Percentiles rank a stretch among this genome's conserved stretches.
Conservation (phyloP, 345 rosid genomes). For the Sisymbrium irio region DNA sequence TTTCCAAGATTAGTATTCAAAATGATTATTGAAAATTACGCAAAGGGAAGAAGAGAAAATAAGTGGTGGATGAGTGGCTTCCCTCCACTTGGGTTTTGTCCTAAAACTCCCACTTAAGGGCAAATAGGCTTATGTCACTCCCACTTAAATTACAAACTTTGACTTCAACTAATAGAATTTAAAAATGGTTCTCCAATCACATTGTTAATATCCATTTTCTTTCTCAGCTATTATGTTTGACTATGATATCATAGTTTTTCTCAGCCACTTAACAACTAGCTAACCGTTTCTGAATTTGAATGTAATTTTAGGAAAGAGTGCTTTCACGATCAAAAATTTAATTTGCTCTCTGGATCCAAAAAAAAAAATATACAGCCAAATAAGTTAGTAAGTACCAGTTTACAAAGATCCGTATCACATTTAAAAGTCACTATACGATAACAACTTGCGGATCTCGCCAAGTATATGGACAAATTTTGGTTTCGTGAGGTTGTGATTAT, state of each 20-base stretch:
- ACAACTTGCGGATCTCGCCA: neutral
- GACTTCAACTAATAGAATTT: neutral
- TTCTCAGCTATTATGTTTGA: neutral
- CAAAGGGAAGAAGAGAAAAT: neutral
- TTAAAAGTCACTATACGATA: neutral
- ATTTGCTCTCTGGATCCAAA: neutral
- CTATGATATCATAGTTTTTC: neutral
- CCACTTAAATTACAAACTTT: conserved; percentile 5
- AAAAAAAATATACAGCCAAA: neutral
- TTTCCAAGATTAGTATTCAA: neutral
- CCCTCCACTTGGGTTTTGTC: conserved; percentile 23
- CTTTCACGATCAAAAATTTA: neutral
- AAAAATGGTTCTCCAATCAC: neutral
- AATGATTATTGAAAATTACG: neutral
- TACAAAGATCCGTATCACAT: neutral
- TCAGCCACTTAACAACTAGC: neutral
- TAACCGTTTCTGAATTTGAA: neutral
- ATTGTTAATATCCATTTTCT: neutral
- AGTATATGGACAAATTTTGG: neutral
- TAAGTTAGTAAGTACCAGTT: neutral
- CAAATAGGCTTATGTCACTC: conserved; percentile 3
- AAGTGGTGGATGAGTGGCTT: conserved; percentile 19
- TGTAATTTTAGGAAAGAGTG: neutral
- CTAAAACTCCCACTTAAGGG: conserved; percentile 12
- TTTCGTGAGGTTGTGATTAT: neutral